A percentile compares a stretch with the other conserved stretches of the same genome.
phyloP scores from a whole-genome alignment of 352 stramenopile species.

The Phytopythium vexans region DNA sequence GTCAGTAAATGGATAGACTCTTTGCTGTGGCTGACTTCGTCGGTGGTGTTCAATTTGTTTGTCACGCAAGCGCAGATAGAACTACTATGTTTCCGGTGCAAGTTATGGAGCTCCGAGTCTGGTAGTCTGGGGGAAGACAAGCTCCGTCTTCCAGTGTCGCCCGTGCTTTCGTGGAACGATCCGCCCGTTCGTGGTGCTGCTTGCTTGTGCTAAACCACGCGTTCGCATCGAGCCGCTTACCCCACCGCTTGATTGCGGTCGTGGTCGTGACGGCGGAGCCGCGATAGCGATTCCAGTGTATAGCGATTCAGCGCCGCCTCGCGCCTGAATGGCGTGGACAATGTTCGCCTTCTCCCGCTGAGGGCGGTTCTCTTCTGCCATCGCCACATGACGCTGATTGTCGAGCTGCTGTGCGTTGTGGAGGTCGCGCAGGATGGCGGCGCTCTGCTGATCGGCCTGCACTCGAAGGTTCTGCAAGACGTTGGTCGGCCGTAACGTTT shows the following conservation, averaged over 20 bases:
- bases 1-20: background rate
- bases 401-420: background rate
- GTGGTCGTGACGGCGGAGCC: background rate
- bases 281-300: background rate
- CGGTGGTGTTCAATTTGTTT: too few relatives aligned
- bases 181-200: background rate
- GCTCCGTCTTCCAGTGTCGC: conserved; percentile 7
- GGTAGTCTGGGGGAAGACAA: background rate
- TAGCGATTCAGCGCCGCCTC: background rate
- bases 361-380: background rate
- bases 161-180: conserved; percentile 3
- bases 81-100: background rate
- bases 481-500: background rate
- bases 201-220: background rate
- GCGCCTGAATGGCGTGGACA: background rate
- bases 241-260: too few relatives aligned
- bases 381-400: background rate
- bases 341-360: background rate
- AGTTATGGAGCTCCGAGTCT: background rate
- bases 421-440: conserved; percentile 2
- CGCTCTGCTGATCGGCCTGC: background rate
- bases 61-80: background rate
- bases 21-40: background rate
- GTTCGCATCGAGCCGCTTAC: too few relatives aligned
- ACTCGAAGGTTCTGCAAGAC: conserved; percentile 1